Evolutionary conservation across 2,329 filamentous ascomycete species (phyloP).

Genomic region (Ophiosphaerella korrae): DNA sequence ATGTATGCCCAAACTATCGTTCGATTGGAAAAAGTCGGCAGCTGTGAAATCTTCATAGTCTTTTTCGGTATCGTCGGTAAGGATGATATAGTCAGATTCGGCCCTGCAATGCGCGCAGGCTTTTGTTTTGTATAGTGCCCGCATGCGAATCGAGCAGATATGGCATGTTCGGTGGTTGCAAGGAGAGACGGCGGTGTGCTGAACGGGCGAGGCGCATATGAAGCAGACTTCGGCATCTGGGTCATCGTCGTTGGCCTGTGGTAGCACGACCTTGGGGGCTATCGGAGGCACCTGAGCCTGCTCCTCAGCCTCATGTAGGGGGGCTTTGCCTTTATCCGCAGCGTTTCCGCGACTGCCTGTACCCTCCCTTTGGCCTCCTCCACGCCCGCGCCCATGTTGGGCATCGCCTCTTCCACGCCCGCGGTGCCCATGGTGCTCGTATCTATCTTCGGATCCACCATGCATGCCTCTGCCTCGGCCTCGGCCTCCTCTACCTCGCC

Average conservation of each 20-base stretch:
- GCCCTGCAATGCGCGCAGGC: constrained; percentile 95
- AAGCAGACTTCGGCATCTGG: constrained; percentile 80
- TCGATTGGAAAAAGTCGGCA: constrained; percentile 74
- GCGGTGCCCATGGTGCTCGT: constrained; percentile 25
- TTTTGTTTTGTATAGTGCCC: constrained; percentile 94
- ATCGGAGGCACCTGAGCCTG: constrained; percentile 7
- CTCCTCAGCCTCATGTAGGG: constrained; percentile 14
- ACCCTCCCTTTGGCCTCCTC: constrained; percentile 41
- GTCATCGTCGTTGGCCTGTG: constrained; percentile 34
- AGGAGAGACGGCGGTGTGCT: constrained; percentile 85
- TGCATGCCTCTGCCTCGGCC: constrained; percentile 37
- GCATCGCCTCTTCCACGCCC: constrained; percentile 45
- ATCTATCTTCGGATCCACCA: constrained; percentile 22
- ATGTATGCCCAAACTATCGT: constrained; percentile 87
- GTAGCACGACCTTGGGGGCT: constrained; percentile 9
- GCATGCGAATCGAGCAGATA: constrained; percentile 88
- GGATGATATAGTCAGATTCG: constrained; percentile 80
- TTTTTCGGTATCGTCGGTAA: constrained; percentile 83
- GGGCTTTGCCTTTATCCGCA: constrained; percentile 38
- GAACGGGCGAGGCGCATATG: constrained; percentile 90
- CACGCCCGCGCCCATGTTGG: constrained; percentile 38
- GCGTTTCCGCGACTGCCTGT: constrained; percentile 30
- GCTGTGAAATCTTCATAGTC: constrained; percentile 81
- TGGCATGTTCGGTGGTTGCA: constrained; percentile 98
- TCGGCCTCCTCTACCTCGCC: constrained; percentile 37